Percentiles rank a stretch among this genome's conserved stretches.
Evolutionary conservation across 2,329 filamentous ascomycete genomes (phyloP).

Genomic region (Ophiostoma triangulosporum): DNA sequence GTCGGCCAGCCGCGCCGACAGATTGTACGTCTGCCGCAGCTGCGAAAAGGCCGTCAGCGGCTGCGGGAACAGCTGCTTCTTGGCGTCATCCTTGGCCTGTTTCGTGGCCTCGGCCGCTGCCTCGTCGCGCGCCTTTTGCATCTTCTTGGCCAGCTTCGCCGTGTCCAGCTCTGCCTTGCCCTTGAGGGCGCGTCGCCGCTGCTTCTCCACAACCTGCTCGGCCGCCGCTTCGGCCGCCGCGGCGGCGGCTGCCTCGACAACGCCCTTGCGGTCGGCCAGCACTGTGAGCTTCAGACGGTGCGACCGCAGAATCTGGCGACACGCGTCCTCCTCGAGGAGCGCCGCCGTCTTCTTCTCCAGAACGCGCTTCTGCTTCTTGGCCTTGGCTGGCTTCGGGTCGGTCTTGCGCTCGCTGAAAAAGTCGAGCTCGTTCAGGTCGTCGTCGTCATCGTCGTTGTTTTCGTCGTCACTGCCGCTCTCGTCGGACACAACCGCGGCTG

Average conservation of each 20-base stretch:
- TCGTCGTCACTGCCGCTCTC: constrained; percentile 3
- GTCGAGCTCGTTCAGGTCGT: constrained; percentile 29
- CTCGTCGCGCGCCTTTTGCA: constrained; percentile 30
- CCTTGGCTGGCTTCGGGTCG: constrained; percentile 22
- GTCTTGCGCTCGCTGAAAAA: constrained; percentile 34
- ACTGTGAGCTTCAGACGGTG: constrained; percentile 78
- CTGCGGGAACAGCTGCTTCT: constrained; percentile 58
- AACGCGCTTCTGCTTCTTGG: constrained; percentile 17
- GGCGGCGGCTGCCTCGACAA: constrained; percentile 23
- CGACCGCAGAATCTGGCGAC: constrained; percentile 58
- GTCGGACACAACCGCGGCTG: constrained; percentile 8
- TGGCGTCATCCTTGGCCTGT: constrained; percentile 32
- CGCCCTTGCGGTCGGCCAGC: constrained; percentile 44
- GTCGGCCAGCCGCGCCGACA: constrained; percentile 58
- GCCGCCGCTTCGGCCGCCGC: constrained; percentile 3
- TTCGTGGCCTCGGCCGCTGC: constrained; percentile 28
- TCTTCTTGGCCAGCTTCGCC: constrained; percentile 32
- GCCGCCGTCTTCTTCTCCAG: constrained; percentile 18
- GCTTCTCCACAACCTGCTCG: not conserved
- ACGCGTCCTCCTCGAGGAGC: constrained; percentile 53
- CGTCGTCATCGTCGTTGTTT: constrained; percentile 19
- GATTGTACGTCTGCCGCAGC: constrained; percentile 55
- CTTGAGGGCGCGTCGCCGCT: not conserved
- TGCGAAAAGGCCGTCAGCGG: constrained; percentile 68
- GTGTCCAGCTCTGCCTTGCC: constrained; percentile 22